Evolutionary conservation across 2,329 filamentous ascomycete genomes (phyloP), one percentile per base, ranked within the genome.

Genomic region (Eutypa lata): DNA sequence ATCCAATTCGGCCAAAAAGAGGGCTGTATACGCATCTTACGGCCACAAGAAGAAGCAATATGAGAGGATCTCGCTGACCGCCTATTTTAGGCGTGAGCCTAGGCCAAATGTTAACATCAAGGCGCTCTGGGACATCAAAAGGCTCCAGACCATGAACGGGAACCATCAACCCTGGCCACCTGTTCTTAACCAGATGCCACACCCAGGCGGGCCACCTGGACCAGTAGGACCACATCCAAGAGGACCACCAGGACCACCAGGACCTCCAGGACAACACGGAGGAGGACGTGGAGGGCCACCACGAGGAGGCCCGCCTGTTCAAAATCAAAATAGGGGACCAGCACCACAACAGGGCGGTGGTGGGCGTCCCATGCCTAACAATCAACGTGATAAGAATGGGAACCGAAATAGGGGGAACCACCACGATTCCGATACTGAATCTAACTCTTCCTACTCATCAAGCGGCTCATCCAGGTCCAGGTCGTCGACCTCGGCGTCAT

Each of bases 51-150:
- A 63, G 56, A 65, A 51, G 47, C 62, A 59, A n/a, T 62, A 61
- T 14, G 72, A 78, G 57, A 69, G 71, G 10, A 57, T 71, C 8
- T 72, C 72, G 10, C 63, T 81, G 42, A 77, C 70, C 1, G 73
- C 71, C 11, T 80, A 78, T 61, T 80, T 76, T 59, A 75, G 72
- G 57, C 67, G 72, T 8, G 64, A 64, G 3, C 76, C 75, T 1
- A 66, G 63, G 21, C 55, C 57, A 1, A 65, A 64, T 1, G 68
- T 68, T 7, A 61, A 72, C 28, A 57, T 68, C n/a, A 10, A 7
- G 1, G 47, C 31, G 33, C 53, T 68, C 6, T 66, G 61, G 50
- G 48, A 60, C 19, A 51, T 52, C 3, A 62, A 53, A 37, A 59
- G 44, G 46, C 55, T 42, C 28, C 14, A 19, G 28, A 35, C 18